Evolutionary conservation across 495 filamentous ascomycete genomes (phyloP), one percentile per base, ranked within the genome.

Genomic region (Baudoinia panamericana): DNA sequence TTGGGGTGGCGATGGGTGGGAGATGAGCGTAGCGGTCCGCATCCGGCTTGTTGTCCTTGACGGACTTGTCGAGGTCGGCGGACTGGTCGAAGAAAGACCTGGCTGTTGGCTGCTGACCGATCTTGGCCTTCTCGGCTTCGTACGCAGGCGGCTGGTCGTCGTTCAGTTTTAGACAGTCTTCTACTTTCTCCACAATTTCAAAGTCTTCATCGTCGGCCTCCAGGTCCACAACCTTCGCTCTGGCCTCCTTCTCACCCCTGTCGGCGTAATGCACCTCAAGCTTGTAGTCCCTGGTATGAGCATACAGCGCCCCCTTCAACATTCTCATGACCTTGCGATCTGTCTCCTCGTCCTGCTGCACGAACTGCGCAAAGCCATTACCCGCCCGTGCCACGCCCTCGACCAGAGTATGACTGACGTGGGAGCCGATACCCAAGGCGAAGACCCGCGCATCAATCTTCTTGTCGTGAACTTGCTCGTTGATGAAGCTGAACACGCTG

Each of bases 381-480:
- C 77, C 78, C 22, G 76, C 74, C 29, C 68, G 60, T 0, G 78
- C 73, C 30, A 81, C 62, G 1, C 79, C 80, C 39, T 83, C 76
- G 25, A 84, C 70, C 3, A 85, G 59, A 1, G 73, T 50, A 51
- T 78, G 73, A 25, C 73, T 79, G 10, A 73, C 75, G 7, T 53
- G 60, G 34, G 58, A 48, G 1, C 80, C 80, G 50, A 84, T 74
- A 2, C 77, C 80, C 3, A 84, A 60, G 3, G 74, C 66, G 41
- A 82, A 83, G 28, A 82, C 67, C 0, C 80, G 67, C 15, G 76
- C 65, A 6, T 61, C 60, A 4, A 64, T 64, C n/a, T 71, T 60
- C 27, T 55, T 61, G 26, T 63, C 45, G 5, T 50, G 42, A 5
- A 78, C 57, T 36, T 70, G 42, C n/a, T 61, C 32, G 44, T 70